A percentile compares a stretch with the other conserved stretches of the same genome.
phyloP scores from a whole-genome alignment of 2,329 filamentous ascomycete genomes.

The Ophiocordyceps unilateralis region DNA sequence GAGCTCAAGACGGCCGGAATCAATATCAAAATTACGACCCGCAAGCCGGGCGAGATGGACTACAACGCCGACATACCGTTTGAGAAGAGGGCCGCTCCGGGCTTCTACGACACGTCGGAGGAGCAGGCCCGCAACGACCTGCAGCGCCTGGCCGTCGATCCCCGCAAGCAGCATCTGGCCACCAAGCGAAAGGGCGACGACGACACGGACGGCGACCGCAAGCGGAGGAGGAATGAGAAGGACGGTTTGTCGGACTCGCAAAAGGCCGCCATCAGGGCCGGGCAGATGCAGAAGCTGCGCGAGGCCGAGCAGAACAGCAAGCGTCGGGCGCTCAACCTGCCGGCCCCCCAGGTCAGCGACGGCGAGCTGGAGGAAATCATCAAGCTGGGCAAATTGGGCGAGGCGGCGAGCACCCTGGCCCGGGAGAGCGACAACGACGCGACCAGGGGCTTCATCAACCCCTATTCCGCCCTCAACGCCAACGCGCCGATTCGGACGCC shows the following conservation, averaged over 20 bases:
- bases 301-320: slow-evolving; percentile 97
- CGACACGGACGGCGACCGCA: slow-evolving; percentile 66
- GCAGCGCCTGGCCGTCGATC: slow-evolving; percentile 74
- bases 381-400: slow-evolving; percentile 93
- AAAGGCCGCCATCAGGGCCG: slow-evolving; percentile 81
- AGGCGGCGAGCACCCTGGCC: slow-evolving; percentile 62
- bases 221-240: slow-evolving; percentile 81
- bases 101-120: slow-evolving; percentile 86
- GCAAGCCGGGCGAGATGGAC: slow-evolving; percentile 95
- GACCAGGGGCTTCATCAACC: slow-evolving; percentile 70
- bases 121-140: slow-evolving; percentile 69
- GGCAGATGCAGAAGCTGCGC: slow-evolving; percentile 82
- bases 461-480: slow-evolving; percentile 67
- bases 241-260: slow-evolving; percentile 59
- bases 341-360: slow-evolving; percentile 82
- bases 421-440: slow-evolving; percentile 67
- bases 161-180: slow-evolving; percentile 73
- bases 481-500: slow-evolving; percentile 84
- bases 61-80: slow-evolving; percentile 99
- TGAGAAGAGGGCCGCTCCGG: slow-evolving; percentile 73
- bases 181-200: slow-evolving; percentile 91
- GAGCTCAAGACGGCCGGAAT: slow-evolving; percentile 96
- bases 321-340: slow-evolving; percentile 64
- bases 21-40: slow-evolving; percentile 85
- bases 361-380: slow-evolving; percentile 91